Evolutionary conservation across 2,329 filamentous ascomycete genomes (phyloP), one percentile per base, ranked within the genome.

Genomic region (Fusarium camptoceras): DNA sequence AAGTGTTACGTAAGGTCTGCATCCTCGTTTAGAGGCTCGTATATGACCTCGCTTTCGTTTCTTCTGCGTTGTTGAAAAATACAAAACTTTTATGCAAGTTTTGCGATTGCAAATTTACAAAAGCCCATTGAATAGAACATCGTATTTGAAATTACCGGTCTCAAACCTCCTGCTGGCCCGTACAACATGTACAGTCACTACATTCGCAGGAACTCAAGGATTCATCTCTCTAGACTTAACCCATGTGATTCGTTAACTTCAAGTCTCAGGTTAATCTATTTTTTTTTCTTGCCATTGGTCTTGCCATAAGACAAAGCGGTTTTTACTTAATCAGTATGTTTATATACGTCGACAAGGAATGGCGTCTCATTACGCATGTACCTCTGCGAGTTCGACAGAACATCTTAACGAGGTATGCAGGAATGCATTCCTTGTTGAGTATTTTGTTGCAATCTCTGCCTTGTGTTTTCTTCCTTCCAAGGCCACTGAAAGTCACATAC

Each of bases 41-140:
- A n/a, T 37, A 37, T 11, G 3, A 37, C 18, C 16, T 37, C 34
- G 16, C 16, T 37, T 37, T 37, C 34, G 5, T n/a, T 18, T 37
- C 9, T 37, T 18, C 5, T 6, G 16, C 18, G 2, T 6, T 37
- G 1, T 18, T 6, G 31, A 9, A 6, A 6, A 10, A 37, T 37
- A 18, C 18, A 11, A n/a, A 37, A n/a, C 9, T 37, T n/a, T 37
- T 6, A 37, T 11, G 5, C 9, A 16, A 3, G 34, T n/a, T 37
- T 37, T 37, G 34, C 16, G 34, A 37, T 5, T 4, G 11, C 5
- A 6, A 9, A 3, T 2, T 5, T n/a, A 1, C 0, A 5, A 18
- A 37, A 37, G 8, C 9, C 16, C 16, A 37, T 37, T 4, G 9
- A 18, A 10, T 11, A 18, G 11, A 4, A 37, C 34, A 37, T n/a